These are phyloP conservation scores for Colletotrichum trifolii DNA, from an alignment of 2,329 filamentous ascomycete genomes.

Conservation along the genomic window DNA sequence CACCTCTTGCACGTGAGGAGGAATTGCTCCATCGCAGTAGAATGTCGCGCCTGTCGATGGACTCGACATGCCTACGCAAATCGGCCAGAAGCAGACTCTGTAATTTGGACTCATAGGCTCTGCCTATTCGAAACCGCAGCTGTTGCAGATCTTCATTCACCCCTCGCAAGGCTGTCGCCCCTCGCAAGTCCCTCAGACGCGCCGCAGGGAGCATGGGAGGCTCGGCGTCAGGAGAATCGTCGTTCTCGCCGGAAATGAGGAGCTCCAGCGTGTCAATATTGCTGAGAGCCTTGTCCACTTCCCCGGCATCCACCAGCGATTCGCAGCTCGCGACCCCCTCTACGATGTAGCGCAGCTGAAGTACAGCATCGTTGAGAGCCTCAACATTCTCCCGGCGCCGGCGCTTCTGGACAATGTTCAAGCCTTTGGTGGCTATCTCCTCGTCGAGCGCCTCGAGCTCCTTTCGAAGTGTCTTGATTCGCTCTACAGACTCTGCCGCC, in stretches of 20 bases:
- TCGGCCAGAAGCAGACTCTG: constrained; percentile 82
- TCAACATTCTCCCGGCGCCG: constrained; percentile 85
- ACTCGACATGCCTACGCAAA: constrained; percentile 81
- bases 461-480: constrained; percentile 82
- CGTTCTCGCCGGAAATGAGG: constrained; percentile 79
- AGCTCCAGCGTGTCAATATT: constrained; percentile 82
- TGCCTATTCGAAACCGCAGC: constrained; percentile 84
- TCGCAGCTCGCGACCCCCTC: constrained; percentile 82
- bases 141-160: constrained; percentile 81
- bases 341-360: constrained; percentile 84
- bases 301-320: constrained; percentile 82
- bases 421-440: constrained; percentile 85
- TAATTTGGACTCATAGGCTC: constrained; percentile 85
- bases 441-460: constrained; percentile 85
- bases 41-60: constrained; percentile 77
- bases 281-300: constrained; percentile 83
- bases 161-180: constrained; percentile 82
- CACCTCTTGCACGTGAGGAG: constrained; percentile 77
- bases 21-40: constrained; percentile 86
- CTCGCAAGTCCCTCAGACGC: constrained; percentile 75
- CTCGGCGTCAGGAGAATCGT: constrained; percentile 47
- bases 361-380: constrained; percentile 83
- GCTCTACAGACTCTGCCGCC: constrained; percentile 87
- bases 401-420: constrained; percentile 87
- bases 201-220: constrained; percentile 44